A percentile compares a stretch with the other conserved stretches of the same genome.
These are phyloP conservation scores for Claviceps purpurea DNA, from an alignment of 2,329 filamentous ascomycete genomes.

Conservation along the genomic window DNA sequence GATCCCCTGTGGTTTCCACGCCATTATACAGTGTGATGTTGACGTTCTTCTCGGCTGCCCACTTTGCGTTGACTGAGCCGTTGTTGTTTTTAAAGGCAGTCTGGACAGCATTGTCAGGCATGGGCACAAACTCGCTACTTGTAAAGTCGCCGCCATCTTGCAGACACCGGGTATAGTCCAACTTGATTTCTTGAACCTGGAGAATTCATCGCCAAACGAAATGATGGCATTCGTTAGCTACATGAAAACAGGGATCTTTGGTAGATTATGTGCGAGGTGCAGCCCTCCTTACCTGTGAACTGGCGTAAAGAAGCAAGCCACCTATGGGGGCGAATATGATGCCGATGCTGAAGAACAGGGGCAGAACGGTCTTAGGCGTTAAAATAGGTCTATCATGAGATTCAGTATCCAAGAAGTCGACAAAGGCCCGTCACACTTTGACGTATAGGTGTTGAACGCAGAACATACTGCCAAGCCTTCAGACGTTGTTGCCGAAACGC, in stretches of 20 bases:
- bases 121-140: conserved; percentile 25
- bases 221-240: neutral
- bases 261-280: neutral
- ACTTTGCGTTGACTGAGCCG: conserved; percentile 24
- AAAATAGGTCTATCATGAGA: conserved; percentile 61
- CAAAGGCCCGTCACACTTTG: conserved; percentile 1
- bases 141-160: conserved; percentile 34
- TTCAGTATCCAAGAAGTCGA: conserved; percentile 20
- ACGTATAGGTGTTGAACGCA: neutral
- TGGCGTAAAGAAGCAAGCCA: conserved; percentile 74
- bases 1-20: conserved; percentile 23
- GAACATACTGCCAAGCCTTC: conserved; percentile 92
- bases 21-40: conserved; percentile 27
- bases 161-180: conserved; percentile 79
- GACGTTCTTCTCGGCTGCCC: conserved; percentile 26
- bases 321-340: conserved; percentile 91
- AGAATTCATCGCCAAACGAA: neutral
- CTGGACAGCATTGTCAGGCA: conserved; percentile 45
- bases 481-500: conserved; percentile 93
- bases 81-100: conserved; percentile 57
- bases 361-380: conserved; percentile 84
- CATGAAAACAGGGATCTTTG: neutral
- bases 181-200: conserved; percentile 76
- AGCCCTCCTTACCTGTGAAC: conserved; percentile 50
- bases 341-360: conserved; percentile 81